A percentile compares a stretch with the other conserved stretches of the same genome.
Conservation (phyloP, 306 rosid genomes). For the Lupinus albus region DNA sequence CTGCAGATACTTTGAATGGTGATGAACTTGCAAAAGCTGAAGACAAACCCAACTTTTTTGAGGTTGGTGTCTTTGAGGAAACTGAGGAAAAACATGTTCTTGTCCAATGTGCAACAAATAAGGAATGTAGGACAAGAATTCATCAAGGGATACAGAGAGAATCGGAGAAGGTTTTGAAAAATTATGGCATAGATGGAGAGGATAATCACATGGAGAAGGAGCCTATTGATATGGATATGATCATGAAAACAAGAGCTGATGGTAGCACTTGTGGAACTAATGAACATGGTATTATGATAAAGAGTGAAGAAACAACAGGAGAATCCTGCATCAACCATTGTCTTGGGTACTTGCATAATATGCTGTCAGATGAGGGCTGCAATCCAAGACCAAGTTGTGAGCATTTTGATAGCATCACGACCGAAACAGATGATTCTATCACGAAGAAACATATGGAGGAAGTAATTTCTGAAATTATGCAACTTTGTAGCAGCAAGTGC, state of each 20-base stretch:
- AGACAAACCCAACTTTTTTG: constrained; percentile 23
- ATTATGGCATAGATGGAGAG: constrained; percentile 4
- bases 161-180: constrained; percentile 13
- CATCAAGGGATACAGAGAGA: constrained; percentile 12
- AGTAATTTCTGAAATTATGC: constrained; percentile 37
- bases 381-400: constrained; percentile 24
- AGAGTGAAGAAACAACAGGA: constrained; percentile 41
- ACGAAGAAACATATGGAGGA: constrained; percentile 39
- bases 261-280: constrained; percentile 28
- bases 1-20: constrained; percentile 7
- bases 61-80: constrained; percentile 27
- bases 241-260: constrained; percentile 6
- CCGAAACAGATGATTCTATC: constrained; percentile 14
- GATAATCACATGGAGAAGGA: constrained; percentile 4
- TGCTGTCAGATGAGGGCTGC: constrained; percentile 22
- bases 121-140: constrained; percentile 11
- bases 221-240: constrained; percentile 4
- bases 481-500: constrained; percentile 27
- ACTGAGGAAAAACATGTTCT: constrained; percentile 25
- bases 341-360: constrained; percentile 35
- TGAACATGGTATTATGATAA: constrained; percentile 30
- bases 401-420: constrained; percentile 15
- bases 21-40: constrained; percentile 31
- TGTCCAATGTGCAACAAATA: constrained; percentile 21
- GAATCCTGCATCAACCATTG: constrained; percentile 32